Percentiles rank a stretch among this genome's conserved stretches.
These are phyloP conservation scores for Garcia nutans DNA, from an alignment of 345 rosid species.

Conservation along the genomic window DNA sequence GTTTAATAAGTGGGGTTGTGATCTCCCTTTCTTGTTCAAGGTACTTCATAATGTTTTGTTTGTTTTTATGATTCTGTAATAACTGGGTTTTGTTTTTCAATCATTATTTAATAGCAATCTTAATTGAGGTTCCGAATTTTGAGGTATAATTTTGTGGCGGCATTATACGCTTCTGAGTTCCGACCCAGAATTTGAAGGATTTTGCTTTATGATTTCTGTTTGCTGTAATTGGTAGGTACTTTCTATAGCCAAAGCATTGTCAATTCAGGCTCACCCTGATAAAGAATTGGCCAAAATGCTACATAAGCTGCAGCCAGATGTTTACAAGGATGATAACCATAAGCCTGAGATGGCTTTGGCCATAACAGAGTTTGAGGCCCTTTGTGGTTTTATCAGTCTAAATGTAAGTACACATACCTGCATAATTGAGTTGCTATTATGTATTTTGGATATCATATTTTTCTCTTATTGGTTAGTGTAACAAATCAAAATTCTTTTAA, in stretches of 20 bases:
- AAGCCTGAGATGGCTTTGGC: slow-evolving; percentile 99
- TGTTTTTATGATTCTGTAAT: neutral
- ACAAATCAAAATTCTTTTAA: neutral
- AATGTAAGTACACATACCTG: slow-evolving; percentile 44
- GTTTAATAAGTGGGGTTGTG: slow-evolving; percentile 82
- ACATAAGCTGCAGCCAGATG: slow-evolving; percentile 72
- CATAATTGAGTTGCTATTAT: neutral
- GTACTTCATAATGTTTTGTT: slow-evolving; percentile 27
- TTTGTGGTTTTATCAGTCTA: slow-evolving; percentile 76
- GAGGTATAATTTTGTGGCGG: no score
- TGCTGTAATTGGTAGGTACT: slow-evolving; percentile 52
- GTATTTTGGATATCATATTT: neutral
- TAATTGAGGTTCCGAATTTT: neutral
- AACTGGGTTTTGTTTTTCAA: neutral
- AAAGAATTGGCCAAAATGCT: slow-evolving; percentile 66
- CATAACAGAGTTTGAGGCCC: slow-evolving; percentile 83
- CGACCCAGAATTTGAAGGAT: neutral
- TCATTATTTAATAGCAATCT: neutral
- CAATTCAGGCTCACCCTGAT: slow-evolving; percentile 98
- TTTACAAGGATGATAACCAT: slow-evolving; percentile 86
- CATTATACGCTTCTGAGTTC: no score
- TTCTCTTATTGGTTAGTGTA: neutral
- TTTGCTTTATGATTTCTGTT: neutral
- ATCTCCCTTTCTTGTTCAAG: slow-evolving; percentile 98
- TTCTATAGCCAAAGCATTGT: slow-evolving; percentile 85